Evolutionary conservation across 345 rosid genomes (phyloP).

Genomic region (Tarenaya hassleriana): DNA sequence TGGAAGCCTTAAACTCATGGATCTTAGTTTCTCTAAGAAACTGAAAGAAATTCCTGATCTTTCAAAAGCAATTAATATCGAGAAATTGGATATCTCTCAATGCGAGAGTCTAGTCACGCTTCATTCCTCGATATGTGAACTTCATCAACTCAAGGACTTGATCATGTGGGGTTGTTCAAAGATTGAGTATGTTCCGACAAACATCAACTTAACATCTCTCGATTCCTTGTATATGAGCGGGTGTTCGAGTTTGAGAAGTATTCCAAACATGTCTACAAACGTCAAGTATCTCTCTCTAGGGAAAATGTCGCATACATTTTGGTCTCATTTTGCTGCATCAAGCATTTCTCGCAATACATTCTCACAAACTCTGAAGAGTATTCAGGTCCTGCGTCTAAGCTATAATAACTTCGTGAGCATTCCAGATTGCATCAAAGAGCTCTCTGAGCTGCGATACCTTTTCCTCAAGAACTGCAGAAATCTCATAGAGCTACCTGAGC

Average conservation of each 20-base stretch:
- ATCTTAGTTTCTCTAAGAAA: neutral
- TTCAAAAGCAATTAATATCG: neutral
- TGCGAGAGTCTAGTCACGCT: neutral
- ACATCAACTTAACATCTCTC: neutral
- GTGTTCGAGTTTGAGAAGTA: neutral
- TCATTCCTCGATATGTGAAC: neutral
- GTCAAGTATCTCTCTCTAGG: neutral
- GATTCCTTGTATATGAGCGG: neutral
- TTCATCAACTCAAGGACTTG: no score
- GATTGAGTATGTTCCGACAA: neutral
- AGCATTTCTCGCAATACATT: no score
- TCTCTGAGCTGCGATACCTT: neutral
- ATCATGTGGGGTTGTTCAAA: no score
- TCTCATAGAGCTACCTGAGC: conserved; percentile 6
- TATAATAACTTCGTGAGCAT: neutral
- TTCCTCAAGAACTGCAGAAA: neutral
- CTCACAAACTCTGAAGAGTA: neutral
- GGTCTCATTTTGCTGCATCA: no score
- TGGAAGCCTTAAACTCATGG: neutral
- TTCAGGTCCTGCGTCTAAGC: neutral
- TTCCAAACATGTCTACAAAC: neutral
- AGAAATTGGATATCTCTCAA: neutral
- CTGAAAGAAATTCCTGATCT: neutral
- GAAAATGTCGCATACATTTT: neutral
- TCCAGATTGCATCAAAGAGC: neutral